phyloP scores from a whole-genome alignment of 169 alveolate species.

The Theileria annulata region DNA sequence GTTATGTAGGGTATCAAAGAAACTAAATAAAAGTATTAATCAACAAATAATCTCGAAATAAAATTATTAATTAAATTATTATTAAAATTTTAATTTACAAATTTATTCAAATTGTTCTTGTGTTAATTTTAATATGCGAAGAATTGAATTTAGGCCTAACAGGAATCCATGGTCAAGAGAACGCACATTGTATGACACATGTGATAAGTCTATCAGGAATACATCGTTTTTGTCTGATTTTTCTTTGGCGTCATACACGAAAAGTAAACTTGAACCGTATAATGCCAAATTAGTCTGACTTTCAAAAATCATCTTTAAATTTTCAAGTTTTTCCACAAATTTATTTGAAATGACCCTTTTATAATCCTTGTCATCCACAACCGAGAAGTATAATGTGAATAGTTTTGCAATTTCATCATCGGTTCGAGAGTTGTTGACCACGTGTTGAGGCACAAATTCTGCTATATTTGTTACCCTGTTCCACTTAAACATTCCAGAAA shows the following conservation, averaged over 20 bases:
- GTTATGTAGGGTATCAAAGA: constrained; percentile 13
- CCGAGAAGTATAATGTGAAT: constrained; percentile 59
- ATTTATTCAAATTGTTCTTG: background rate
- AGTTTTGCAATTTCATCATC: constrained; percentile 50
- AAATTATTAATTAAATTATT: background rate
- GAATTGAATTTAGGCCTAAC: constrained; percentile 52
- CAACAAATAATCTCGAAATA: background rate
- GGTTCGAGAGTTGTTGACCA: constrained; percentile 52
- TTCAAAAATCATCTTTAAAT: constrained; percentile 58
- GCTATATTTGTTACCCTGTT: constrained; percentile 33
- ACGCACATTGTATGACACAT: constrained; percentile 63
- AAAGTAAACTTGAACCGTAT: constrained; percentile 70
- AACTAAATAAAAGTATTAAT: background rate
- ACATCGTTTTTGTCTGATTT: constrained; percentile 36
- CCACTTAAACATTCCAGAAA: constrained; percentile 74
- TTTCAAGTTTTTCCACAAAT: constrained; percentile 43
- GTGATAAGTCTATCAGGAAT: constrained; percentile 73
- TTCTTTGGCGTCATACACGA: constrained; percentile 69
- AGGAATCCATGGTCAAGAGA: constrained; percentile 67
- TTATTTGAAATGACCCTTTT: constrained; percentile 41
- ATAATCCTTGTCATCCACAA: constrained; percentile 41
- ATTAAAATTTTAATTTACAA: background rate
- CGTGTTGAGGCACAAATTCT: constrained; percentile 60
- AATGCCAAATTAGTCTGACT: constrained; percentile 66
- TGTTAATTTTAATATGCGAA: constrained; percentile 13